phyloP scores from a whole-genome alignment of 495 filamentous ascomycete species.

The Amorphotheca resinae region DNA sequence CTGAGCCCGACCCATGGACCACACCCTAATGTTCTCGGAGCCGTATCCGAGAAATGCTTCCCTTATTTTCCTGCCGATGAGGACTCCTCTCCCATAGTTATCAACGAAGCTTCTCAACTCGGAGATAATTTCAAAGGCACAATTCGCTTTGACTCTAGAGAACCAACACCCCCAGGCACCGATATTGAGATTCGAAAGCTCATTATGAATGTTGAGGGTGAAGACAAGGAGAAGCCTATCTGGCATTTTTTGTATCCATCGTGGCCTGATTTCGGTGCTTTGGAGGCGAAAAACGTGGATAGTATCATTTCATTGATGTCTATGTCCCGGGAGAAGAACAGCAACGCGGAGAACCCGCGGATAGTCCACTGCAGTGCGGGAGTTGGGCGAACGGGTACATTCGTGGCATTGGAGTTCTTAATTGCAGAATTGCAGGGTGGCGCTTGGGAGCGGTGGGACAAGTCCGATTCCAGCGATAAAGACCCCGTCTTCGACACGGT shows the following conservation, averaged over 20 bases:
- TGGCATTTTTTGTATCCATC: conserved; percentile 86
- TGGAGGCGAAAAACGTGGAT: conserved; percentile 63
- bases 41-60: conserved; percentile 70
- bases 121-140: conserved; percentile 46
- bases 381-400: conserved; percentile 88
- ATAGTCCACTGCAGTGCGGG: conserved; percentile 92
- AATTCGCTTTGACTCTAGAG: conserved; percentile 35
- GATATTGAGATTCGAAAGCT: conserved; percentile 43
- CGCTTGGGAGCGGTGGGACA: conserved; percentile 35
- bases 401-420: conserved; percentile 87
- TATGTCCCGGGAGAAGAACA: conserved; percentile 59
- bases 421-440: conserved; percentile 71
- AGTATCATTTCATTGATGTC: conserved; percentile 70
- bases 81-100: conserved; percentile 36
- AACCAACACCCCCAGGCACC: conserved; percentile 33
- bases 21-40: conserved; percentile 20
- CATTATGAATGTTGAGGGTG: conserved; percentile 24
- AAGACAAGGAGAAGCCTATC: conserved; percentile 49
- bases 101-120: conserved; percentile 51
- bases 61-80: conserved; percentile 69
- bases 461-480: conserved; percentile 12
- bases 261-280: conserved; percentile 91
- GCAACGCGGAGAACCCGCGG: conserved; percentile 54
- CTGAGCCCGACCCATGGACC: conserved; percentile 78
- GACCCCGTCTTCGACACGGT: conserved; percentile 56